phyloP scores from a whole-genome alignment of 2,329 filamentous ascomycete species.

The Neonectria neomacrospora region DNA sequence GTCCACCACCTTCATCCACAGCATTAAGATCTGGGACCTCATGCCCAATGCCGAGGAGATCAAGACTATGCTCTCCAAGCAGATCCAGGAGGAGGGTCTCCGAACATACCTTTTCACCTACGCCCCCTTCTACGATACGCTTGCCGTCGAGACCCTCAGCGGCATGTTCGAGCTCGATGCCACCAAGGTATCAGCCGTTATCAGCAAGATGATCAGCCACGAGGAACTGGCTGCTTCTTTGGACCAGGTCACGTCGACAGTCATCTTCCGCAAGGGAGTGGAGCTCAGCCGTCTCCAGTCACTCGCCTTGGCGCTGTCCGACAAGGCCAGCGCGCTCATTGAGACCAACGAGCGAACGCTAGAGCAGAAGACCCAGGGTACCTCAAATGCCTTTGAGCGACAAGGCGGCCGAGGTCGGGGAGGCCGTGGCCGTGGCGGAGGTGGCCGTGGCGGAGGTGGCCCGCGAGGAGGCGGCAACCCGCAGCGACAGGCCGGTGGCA shows the following conservation, averaged over 20 bases:
- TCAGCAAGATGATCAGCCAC: conserved; percentile 99
- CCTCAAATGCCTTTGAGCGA: conserved; percentile 93
- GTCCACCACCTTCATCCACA: conserved; percentile 90
- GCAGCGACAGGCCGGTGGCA: conserved; percentile 76
- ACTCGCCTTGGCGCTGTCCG: conserved; percentile 89
- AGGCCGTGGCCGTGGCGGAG: conserved; percentile 72
- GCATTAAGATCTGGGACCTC: conserved; percentile 99
- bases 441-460: conserved; percentile 70
- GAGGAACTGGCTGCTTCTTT: conserved; percentile 96
- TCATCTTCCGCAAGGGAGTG: conserved; percentile 99
- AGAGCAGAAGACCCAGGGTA: conserved; percentile 96
- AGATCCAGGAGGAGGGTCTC: conserved; percentile 98
- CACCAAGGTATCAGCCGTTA: conserved; percentile 91
- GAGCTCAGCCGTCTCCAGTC: conserved; percentile 97
- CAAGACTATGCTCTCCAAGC: conserved; percentile 95
- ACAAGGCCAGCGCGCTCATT: conserved; percentile 96
- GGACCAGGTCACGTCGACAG: conserved; percentile 95
- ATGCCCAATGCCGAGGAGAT: conserved; percentile 93
- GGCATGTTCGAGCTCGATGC: conserved; percentile 94
- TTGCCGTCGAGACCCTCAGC: conserved; percentile 85
- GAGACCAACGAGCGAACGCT: conserved; percentile 97
- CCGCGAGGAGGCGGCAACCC: conserved; percentile 66
- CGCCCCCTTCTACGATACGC: conserved; percentile 98
- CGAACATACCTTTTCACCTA: conserved; percentile 99
- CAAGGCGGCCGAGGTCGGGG: conserved; percentile 83